A percentile compares a stretch with the other conserved stretches of the same genome.
Evolutionary conservation across 1,284 basidiomycete genomes (phyloP).

Genomic region (Cutaneotrichosporon mucoides): DNA sequence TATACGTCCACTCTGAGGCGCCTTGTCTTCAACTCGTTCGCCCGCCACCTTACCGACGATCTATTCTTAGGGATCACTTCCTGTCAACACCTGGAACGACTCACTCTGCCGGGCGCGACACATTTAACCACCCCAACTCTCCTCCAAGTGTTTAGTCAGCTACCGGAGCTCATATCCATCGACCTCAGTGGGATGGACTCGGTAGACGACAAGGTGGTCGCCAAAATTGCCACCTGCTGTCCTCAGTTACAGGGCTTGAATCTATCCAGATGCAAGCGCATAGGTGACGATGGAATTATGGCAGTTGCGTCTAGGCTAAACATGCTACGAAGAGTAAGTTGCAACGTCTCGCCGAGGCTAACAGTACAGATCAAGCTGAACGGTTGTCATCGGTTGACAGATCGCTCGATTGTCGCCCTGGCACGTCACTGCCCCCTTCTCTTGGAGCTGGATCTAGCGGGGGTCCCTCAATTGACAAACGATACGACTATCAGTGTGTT

Average conservation of each 20-base stretch:
- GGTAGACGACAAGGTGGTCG: conserved; percentile 67
- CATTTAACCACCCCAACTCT: conserved; percentile 68
- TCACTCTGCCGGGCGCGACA: conserved; percentile 82
- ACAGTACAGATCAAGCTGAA: conserved; percentile 71
- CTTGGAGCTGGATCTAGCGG: conserved; percentile 88
- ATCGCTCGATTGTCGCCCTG: conserved; percentile 71
- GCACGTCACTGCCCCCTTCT: conserved; percentile 80
- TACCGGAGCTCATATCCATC: conserved; percentile 76
- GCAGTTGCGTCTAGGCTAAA: conserved; percentile 72
- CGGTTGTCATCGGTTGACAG: conserved; percentile 70
- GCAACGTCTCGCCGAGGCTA: neutral
- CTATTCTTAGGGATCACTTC: conserved; percentile 68
- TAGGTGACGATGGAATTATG: conserved; percentile 73
- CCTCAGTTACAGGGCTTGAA: conserved; percentile 88
- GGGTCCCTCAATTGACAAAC: conserved; percentile 75
- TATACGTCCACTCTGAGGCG: conserved; percentile 86
- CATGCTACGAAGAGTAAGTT: conserved; percentile 60
- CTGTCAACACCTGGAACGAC: conserved; percentile 81
- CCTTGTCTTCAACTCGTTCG: conserved; percentile 79
- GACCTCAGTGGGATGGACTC: conserved; percentile 74
- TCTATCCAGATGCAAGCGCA: conserved; percentile 72
- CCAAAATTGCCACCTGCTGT: conserved; percentile 66
- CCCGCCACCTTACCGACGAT: conserved; percentile 69
- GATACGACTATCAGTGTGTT: conserved; percentile 77
- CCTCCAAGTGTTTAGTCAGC: conserved; percentile 62